A percentile compares a stretch with the other conserved stretches of the same genome.
Evolutionary conservation across 805 yeast species (phyloP).

Genomic region (Yamadazyma sp.): DNA sequence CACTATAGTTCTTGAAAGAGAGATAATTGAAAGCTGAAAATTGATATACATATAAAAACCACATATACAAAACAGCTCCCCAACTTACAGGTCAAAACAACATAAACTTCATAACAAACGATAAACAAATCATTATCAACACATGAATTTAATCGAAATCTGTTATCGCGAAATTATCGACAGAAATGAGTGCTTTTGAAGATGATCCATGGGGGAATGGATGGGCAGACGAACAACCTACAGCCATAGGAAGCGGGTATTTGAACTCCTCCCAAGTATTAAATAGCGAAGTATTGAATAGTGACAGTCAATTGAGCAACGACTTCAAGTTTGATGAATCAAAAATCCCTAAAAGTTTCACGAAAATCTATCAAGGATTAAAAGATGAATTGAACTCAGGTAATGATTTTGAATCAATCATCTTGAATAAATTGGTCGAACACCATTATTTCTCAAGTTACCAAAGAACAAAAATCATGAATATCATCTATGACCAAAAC

Average conservation of each 20-base stretch:
- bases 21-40: too few relatives aligned
- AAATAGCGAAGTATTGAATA: background rate
- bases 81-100: too few relatives aligned
- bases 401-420: constrained; percentile 25
- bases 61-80: too few relatives aligned
- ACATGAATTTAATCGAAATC: too few relatives aligned
- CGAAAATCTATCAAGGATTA: constrained; percentile 18
- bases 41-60: too few relatives aligned
- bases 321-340: constrained; percentile 12
- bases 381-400: constrained; percentile 18
- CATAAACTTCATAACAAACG: too few relatives aligned
- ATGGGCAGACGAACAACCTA: constrained; percentile 21
- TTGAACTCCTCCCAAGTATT: constrained; percentile 26
- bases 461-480: constrained; percentile 32
- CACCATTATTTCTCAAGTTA: constrained; percentile 22
- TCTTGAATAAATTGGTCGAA: constrained; percentile 27
- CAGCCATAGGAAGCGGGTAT: constrained; percentile 11
- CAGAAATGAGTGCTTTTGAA: too few relatives aligned
- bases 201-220: constrained; percentile 42
- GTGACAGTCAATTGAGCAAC: constrained; percentile 1
- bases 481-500: constrained; percentile 33
- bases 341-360: constrained; percentile 30
- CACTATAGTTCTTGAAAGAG: too few relatives aligned
- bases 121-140: too few relatives aligned
- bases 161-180: too few relatives aligned